phyloP scores from a whole-genome alignment of 2,329 filamentous ascomycete genomes.

The Aspergillus piperis region DNA sequence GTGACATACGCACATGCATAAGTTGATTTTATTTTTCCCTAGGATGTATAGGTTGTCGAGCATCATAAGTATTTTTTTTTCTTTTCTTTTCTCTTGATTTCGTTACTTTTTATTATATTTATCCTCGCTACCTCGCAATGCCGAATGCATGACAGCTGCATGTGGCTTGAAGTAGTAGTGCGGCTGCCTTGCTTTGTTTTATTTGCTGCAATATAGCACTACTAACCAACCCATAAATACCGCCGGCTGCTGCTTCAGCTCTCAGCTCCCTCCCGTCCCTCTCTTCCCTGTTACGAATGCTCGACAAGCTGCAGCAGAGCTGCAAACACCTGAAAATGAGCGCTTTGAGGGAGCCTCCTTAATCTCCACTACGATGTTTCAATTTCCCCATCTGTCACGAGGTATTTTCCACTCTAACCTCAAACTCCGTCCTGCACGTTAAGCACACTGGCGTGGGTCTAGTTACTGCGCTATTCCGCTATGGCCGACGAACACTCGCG shows the following conservation, averaged over 20 bases:
- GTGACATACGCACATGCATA: slow-evolving; percentile 13
- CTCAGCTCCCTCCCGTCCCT: not conserved
- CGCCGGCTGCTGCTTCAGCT: not conserved
- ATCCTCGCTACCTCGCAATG: not conserved
- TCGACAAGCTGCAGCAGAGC: not conserved
- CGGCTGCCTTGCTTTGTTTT: not conserved
- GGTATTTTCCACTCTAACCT: not conserved
- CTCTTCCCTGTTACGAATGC: not conserved
- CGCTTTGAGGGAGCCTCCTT: not conserved
- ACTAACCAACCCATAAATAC: not conserved
- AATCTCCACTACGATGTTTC: not conserved
- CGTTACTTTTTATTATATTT: not conserved
- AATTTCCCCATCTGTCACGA: not conserved
- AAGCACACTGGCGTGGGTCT: not conserved
- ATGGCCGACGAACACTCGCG: not conserved
- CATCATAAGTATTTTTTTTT: slow-evolving; percentile 4
- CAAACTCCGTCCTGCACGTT: not conserved
- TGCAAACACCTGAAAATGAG: not conserved
- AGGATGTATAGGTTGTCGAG: slow-evolving; percentile 15
- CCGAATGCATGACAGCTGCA: not conserved
- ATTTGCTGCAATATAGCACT: not conserved
- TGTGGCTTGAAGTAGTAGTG: slow-evolving; percentile 2
- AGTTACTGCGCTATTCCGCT: not conserved
- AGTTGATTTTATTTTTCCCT: slow-evolving; percentile 10
- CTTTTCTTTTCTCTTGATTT: not conserved